Evolutionary conservation across 2,329 filamentous ascomycete genomes (phyloP), one percentile per base, ranked within the genome.

Genomic region (Venturia asperata): DNA sequence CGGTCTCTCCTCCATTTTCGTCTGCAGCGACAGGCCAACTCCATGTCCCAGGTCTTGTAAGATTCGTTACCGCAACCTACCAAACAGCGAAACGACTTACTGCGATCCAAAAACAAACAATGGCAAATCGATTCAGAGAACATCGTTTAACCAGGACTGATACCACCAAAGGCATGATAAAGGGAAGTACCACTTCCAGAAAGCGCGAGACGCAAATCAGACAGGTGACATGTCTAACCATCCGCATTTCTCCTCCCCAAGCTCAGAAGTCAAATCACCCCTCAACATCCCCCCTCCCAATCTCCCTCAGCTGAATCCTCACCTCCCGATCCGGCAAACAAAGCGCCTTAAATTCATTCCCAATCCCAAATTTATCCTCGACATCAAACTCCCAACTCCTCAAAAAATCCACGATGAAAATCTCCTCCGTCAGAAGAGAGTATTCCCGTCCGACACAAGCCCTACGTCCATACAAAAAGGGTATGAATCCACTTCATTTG

Each of bases 291-390:
- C 47, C 21, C 21, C 5, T 27, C 13, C 47, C 21, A 15, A 27
- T 17, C 21, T 52, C 47, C 13, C 13, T 3, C 2, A 52, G 5
- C 21, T 7, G 15, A 52, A 52, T 27, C 21, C 4, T 17, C 24
- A 52, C 47, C 47, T 52, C 47, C 21, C 47, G 47, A 52, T 52
- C 47, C 21, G 47, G 47, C 47, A 52, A 52, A 27, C 47, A 52
- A 52, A 52, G 47, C 11, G 47, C 47, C 24, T 21, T 52, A 27
- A 52, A 52, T 10, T 52, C 27, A 0, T 21, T 9, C 47, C 47
- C n/a, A 52, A 52, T 17, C 21, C 17, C 47, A 52, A 27, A 27
- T 13, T 52, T 52, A 5, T 27, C 47, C 47, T 27, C n/a, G 15
- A 52, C 21, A 15, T 52, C 47, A 52, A 52, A 52, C 7, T 52